Evolutionary conservation across 148 eudicot species (phyloP).

Genomic region (Spergularia marina): DNA sequence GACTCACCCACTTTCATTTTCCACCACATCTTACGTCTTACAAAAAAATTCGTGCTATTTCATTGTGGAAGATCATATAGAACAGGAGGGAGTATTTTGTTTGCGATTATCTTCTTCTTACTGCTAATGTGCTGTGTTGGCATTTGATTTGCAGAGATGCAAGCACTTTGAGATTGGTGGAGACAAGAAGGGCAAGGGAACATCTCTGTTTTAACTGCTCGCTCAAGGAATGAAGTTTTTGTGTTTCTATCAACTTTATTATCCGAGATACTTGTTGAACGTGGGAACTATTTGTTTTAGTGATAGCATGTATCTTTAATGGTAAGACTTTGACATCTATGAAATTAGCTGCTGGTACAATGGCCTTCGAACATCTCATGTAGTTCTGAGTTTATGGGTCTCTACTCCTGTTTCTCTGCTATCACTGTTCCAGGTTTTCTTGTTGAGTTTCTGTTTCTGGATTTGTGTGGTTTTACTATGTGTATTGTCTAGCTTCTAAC

Average conservation of each 20-base stretch:
- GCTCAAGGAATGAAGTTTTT: neutral
- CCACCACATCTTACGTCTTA: too few species aligned
- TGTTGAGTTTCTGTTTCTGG: too few species aligned
- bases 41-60: too few species aligned
- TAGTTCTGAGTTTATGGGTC: too few species aligned
- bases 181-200: conserved; percentile 68
- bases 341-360: neutral
- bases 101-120: neutral
- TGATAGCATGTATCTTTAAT: neutral
- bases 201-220: conserved; percentile 40
- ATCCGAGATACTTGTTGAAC: conserved; percentile 15
- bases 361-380: neutral
- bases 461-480: too few species aligned
- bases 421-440: too few species aligned
- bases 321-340: neutral
- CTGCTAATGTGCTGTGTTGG: neutral
- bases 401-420: too few species aligned
- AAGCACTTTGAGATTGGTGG: conserved; percentile 68
- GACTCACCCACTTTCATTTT: too few species aligned
- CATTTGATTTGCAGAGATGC: conserved; percentile 46
- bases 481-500: too few species aligned
- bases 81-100: too few species aligned
- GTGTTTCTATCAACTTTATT: conserved; percentile 9
- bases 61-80: too few species aligned
- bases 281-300: neutral